A percentile compares a stretch with the other conserved stretches of the same genome.
Conservation (phyloP, 1,139 yeast species). For the Blastobotrys apis region DNA sequence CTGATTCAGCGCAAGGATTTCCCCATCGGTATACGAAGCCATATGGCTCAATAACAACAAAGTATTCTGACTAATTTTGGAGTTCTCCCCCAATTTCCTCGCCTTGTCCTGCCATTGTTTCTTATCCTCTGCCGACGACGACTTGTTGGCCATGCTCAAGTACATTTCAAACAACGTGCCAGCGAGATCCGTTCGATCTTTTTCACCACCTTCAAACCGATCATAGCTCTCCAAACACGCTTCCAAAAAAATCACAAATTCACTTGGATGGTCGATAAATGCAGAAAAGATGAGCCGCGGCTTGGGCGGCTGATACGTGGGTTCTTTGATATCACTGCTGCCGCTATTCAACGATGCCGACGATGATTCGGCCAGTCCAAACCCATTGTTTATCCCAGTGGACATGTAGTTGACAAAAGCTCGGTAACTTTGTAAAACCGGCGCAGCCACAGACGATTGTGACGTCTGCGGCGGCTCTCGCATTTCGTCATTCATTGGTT, state of each 20-base stretch:
- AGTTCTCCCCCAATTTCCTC: slow-evolving; percentile 42
- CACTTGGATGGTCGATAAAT: slow-evolving; percentile 77
- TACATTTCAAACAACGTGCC: slow-evolving; percentile 82
- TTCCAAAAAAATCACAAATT: slow-evolving; percentile 89
- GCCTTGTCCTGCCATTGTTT: slow-evolving; percentile 67
- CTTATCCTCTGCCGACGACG: slow-evolving; percentile 38
- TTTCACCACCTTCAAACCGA: slow-evolving; percentile 63
- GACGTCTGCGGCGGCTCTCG: background rate
- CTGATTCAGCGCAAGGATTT: slow-evolving; percentile 27
- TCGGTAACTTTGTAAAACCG: slow-evolving; percentile 62
- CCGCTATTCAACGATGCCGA: background rate
- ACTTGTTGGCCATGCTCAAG: slow-evolving; percentile 51
- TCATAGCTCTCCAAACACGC: slow-evolving; percentile 84
- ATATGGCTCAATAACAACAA: slow-evolving; percentile 65
- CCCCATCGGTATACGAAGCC: slow-evolving; percentile 26
- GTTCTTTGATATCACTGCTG: slow-evolving; percentile 32
- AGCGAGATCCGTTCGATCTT: slow-evolving; percentile 67
- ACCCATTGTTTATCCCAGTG: slow-evolving; percentile 17
- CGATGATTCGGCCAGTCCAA: background rate
- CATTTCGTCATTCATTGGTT: background rate
- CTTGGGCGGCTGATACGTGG: slow-evolving; percentile 87
- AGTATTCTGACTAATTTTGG: slow-evolving; percentile 51
- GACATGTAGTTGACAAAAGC: slow-evolving; percentile 67
- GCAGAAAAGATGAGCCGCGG: slow-evolving; percentile 86
- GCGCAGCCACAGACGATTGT: slow-evolving; percentile 26